Conservation (phyloP, 2,329 filamentous ascomycete species). For the Grosmannia huntii region DNA sequence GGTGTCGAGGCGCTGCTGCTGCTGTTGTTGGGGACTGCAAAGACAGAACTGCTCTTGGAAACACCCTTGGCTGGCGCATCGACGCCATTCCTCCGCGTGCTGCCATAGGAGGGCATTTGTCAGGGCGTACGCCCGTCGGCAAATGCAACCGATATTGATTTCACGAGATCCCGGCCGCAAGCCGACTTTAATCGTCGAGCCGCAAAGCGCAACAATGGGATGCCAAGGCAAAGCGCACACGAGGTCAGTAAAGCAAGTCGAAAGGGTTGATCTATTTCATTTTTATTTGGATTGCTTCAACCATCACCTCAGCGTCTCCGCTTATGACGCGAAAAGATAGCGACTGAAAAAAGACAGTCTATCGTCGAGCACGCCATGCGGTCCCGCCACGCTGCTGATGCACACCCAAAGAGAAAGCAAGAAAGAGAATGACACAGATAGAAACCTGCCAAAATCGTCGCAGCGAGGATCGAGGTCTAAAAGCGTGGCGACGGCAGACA, state of each 20-base stretch:
- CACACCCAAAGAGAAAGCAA: not conserved
- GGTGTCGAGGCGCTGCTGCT: not conserved
- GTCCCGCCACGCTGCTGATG: not conserved
- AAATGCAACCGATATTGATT: not conserved
- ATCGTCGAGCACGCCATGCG: not conserved
- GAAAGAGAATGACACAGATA: not conserved
- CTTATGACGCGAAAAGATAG: not conserved
- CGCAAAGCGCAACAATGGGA: not conserved
- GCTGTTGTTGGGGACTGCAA: not conserved
- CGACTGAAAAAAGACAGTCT: not conserved
- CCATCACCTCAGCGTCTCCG: not conserved
- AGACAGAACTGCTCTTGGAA: not conserved
- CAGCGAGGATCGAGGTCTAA: not conserved
- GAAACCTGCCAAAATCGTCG: not conserved
- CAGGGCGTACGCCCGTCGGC: not conserved
- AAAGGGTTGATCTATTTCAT: not conserved
- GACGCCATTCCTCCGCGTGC: not conserved
- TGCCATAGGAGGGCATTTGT: not conserved
- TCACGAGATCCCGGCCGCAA: too few relatives aligned
- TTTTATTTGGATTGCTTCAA: not conserved
- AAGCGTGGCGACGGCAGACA: not conserved
- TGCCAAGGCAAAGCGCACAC: not conserved
- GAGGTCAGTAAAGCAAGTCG: not conserved
- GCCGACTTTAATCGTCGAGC: not conserved
- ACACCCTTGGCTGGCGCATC: not conserved